Conservation (phyloP, 1,284 basidiomycete species). For the Marasmius oreades region DNA sequence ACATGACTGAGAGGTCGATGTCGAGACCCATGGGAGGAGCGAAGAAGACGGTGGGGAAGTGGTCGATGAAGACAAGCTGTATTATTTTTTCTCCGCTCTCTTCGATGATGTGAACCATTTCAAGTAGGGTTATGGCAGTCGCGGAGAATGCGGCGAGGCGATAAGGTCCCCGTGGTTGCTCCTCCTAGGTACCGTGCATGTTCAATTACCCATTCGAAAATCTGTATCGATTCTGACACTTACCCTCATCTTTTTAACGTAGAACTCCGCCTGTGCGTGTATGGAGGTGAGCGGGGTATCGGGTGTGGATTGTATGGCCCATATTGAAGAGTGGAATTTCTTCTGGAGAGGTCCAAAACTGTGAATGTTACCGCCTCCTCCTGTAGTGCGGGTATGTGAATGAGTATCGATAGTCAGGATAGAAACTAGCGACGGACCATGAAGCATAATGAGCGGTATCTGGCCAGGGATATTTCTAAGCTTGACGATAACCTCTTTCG, state of each 20-base stretch:
- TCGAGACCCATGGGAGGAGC: constrained; percentile 3
- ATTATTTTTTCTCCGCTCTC: constrained; percentile 14
- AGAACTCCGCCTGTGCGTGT: neutral
- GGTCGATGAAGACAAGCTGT: constrained; percentile 18
- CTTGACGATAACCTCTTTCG: neutral
- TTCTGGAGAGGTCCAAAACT: neutral
- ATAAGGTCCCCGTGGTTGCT: constrained; percentile 18
- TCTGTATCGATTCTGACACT: constrained; percentile 1
- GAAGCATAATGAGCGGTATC: neutral
- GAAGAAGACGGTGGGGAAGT: constrained; percentile 15
- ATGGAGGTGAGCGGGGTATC: neutral
- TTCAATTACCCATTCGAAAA: neutral
- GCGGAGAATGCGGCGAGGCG: constrained; percentile 18
- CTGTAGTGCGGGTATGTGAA: neutral
- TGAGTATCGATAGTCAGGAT: neutral
- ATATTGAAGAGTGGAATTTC: neutral
- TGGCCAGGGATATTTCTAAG: neutral
- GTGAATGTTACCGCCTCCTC: neutral
- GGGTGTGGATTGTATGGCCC: neutral
- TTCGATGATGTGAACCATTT: constrained; percentile 15
- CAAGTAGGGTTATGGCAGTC: constrained; percentile 11
- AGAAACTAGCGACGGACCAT: neutral
- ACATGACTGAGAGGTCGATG: neutral
- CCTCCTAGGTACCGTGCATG: constrained; percentile 1
- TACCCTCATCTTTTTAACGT: neutral